Conservation (phyloP, 73 alveolate genomes). For the Stentor coeruleus region DNA sequence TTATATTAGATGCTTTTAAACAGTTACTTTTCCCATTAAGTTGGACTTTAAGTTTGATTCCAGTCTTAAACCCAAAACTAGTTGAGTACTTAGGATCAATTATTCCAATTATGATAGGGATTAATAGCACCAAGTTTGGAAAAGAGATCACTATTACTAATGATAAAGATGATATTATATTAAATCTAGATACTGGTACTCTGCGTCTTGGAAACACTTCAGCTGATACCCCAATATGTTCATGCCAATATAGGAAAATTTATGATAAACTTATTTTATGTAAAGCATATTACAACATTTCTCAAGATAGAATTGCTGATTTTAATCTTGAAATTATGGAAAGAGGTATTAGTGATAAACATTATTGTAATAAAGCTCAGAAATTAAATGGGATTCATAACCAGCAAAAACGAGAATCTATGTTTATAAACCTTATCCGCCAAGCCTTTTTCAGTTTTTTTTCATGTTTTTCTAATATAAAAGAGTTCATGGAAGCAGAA, state of each 20-base stretch:
- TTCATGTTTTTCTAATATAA: background rate
- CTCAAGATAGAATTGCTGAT: background rate
- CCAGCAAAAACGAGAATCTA: background rate
- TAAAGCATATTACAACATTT: background rate
- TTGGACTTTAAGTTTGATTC: background rate
- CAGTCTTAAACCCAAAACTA: background rate
- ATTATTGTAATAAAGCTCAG: background rate
- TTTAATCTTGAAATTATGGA: background rate
- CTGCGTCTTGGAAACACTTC: background rate
- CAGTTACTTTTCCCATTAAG: background rate
- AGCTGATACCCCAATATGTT: background rate
- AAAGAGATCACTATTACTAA: background rate
- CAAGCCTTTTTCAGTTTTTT: slow-evolving; percentile 5
- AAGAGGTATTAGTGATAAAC: background rate
- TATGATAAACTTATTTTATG: background rate
- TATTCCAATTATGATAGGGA: background rate
- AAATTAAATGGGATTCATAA: background rate
- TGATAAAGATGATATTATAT: background rate
- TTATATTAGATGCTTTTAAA: background rate
- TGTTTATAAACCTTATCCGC: background rate
- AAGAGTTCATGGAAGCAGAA: background rate
- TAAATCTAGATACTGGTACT: background rate
- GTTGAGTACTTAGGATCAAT: background rate
- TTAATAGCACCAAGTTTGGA: background rate
- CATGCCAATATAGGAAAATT: background rate